Base-by-base conservation (phyloP, 257 asterid genomes). In the Gentiana macrophylla region DNA sequence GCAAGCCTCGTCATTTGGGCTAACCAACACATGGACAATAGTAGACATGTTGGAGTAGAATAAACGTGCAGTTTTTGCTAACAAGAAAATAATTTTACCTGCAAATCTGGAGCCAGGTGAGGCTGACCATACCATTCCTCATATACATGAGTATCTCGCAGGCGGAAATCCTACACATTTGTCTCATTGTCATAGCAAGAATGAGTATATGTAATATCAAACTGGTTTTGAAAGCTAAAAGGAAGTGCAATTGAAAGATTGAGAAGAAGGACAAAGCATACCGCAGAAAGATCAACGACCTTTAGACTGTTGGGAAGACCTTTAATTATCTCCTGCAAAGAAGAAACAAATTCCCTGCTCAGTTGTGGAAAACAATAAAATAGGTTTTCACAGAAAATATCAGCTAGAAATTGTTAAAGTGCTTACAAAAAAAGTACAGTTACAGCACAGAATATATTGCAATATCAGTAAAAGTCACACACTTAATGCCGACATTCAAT, bases 61-160 rank as follows among this genome's bases (percentile, higher is more conserved):
- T 24, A 24, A 24, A 24, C 24, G 24, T 24, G 24, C 24, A 24
- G 24, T 24, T 24, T 24, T 24, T 24, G 24, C 24, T 24, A 24
- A 24, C 24, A 24, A 24, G 24, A 24, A 24, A 48, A 63, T 47
- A 57, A 7, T 15, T 43, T 12, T 49, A 91, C 98, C 96, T 92
- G 98, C 67, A 92, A 72, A 34, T 82, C 91, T 1, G 53, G 78
- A 38, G 97, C 98, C 50, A 9, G 76, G 61, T 92, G 98, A 66
- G 94, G 90, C 71, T 85, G 95, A 66, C 95, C 95, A 35, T 92
- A 92, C 98, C 98, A 92, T 64, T 92, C 94, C 68, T 81, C 81
- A 6, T 92, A 88, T 71, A 88, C 98, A 61, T 69, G 77, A 35
- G 78, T 65, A 79, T 84, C 86, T 70, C 63, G 74, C 60, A 91